Base-by-base conservation (phyloP, 352 stramenopile genomes). In the Aphanomyces astaci region DNA sequence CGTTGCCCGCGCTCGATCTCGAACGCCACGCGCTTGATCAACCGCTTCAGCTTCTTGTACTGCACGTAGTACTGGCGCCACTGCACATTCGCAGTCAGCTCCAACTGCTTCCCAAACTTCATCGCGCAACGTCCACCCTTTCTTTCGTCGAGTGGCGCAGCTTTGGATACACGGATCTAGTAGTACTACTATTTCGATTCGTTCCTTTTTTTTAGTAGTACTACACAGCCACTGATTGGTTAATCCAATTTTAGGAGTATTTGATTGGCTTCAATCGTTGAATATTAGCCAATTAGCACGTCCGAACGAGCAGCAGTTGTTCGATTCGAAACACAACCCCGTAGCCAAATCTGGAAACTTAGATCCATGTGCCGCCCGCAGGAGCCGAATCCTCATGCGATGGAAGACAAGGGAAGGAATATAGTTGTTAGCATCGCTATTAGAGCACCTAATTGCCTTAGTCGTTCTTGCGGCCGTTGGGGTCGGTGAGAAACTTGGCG, bases 51-150 rank as follows among this genome's bases (percentile, higher is more conserved):
- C 22, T 89, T 89, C 78, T 94, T 96, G 75, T 97, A 97, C 76
- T 95, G 86, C 73, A 96, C 89, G 72, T 95, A 95, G 71, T 90
- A 78, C 69, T 92, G 86, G 72, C 88, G 88, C 85, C 86, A 95
- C 57, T 88, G 84, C n/a, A 84, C 82, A 64, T 93, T 94, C 19
- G 84, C 87, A 64, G 82, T 91, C 60, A 93, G 84, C 81, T 97
- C 84, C 30, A 97, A 82, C 74, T 96, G 88, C 77, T 96, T 97
- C 77, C 89, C 89, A 77, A 96, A 97, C 78, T 97, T 97, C 89
- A 97, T 96, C 67, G 59, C 64, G 31, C 15, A n/a, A 67, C 28
- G 31, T 56, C 22, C 4, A 5, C n/a, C 13, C 25, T 45, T 30
- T 45, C 54, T 13, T 7, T 43, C 7, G 36, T 43, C 36, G 36